Evolutionary conservation across 2,329 filamentous ascomycete species (phyloP).

Genomic region (Pyrenochaeta sp.): DNA sequence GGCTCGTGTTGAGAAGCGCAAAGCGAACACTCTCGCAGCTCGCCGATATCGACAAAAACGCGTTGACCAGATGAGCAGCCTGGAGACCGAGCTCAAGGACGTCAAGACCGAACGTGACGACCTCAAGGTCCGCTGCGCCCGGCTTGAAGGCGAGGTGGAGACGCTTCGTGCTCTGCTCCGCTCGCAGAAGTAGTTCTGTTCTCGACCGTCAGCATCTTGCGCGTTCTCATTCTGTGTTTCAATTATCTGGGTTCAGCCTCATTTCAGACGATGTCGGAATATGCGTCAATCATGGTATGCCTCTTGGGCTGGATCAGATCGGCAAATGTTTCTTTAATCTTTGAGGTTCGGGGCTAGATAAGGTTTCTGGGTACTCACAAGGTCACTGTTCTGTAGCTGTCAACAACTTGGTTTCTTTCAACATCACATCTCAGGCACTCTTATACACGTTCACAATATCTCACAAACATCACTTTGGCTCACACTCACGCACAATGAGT

Average conservation of each 20-base stretch:
- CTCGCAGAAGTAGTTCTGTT: constrained; percentile 42
- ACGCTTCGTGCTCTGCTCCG: constrained; percentile 64
- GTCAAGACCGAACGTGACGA: constrained; percentile 70
- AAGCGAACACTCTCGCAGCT: constrained; percentile 75
- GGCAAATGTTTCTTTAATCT: constrained; percentile 42
- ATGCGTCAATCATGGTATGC: constrained; percentile 31
- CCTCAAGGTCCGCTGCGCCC: constrained; percentile 67
- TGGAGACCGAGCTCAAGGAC: constrained; percentile 67
- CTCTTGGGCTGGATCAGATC: constrained; percentile 35
- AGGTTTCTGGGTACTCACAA: constrained; percentile 19
- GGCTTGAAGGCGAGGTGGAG: constrained; percentile 71
- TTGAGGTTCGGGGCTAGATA: constrained; percentile 8
- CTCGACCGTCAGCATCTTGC: constrained; percentile 21
- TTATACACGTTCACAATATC: neutral
- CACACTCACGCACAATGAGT: constrained; percentile 5
- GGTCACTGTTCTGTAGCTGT: constrained; percentile 1
- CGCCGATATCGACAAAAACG: constrained; percentile 76
- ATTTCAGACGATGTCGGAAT: constrained; percentile 46
- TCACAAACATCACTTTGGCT: neutral
- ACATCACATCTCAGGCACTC: neutral
- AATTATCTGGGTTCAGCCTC: constrained; percentile 8
- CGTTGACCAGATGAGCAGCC: constrained; percentile 69
- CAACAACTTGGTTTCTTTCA: constrained; percentile 9
- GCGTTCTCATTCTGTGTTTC: constrained; percentile 8
- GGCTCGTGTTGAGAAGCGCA: constrained; percentile 62